Conservation (phyloP, 345 rosid species). For the Jatropha curcas region DNA sequence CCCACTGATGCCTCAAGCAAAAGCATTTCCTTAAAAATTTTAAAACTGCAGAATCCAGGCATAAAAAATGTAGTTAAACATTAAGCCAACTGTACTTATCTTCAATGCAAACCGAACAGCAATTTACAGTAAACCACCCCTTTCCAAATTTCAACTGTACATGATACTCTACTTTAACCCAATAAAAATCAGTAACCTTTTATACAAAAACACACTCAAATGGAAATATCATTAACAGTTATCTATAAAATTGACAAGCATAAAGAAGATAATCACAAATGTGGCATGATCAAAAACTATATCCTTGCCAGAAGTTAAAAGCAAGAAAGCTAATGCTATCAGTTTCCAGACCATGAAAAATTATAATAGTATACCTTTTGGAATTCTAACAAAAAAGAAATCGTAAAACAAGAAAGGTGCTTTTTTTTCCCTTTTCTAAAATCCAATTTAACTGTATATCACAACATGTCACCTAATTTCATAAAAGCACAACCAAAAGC, state of each 20-base stretch:
- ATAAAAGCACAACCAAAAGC: conserved; percentile 16
- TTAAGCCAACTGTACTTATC: neutral
- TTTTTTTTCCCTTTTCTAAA: neutral
- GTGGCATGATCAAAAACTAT: neutral
- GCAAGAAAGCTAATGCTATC: conserved; percentile 6
- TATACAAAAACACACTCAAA: conserved; percentile 7
- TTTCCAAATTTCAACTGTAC: conserved; percentile 5
- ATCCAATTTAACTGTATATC: conserved; percentile 8
- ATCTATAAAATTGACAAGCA: conserved; percentile 13
- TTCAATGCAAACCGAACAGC: neutral
- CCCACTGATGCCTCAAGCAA: conserved; percentile 3
- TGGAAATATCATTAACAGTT: neutral
- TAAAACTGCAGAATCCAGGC: conserved; percentile 9
- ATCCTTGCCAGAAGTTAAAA: conserved; percentile 3
- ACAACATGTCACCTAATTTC: neutral
- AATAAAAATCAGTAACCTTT: neutral
- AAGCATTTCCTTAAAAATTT: neutral
- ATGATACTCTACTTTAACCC: neutral
- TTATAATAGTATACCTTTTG: neutral
- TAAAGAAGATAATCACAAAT: neutral
- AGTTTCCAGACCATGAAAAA: conserved; percentile 9
- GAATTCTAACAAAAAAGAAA: neutral
- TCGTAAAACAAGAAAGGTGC: neutral
- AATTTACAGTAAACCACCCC: neutral
- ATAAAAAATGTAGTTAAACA: neutral